Evolutionary conservation across 2,329 filamentous ascomycete genomes (phyloP), one percentile per base, ranked within the genome.

Genomic region (Stachybotrys chartarum): DNA sequence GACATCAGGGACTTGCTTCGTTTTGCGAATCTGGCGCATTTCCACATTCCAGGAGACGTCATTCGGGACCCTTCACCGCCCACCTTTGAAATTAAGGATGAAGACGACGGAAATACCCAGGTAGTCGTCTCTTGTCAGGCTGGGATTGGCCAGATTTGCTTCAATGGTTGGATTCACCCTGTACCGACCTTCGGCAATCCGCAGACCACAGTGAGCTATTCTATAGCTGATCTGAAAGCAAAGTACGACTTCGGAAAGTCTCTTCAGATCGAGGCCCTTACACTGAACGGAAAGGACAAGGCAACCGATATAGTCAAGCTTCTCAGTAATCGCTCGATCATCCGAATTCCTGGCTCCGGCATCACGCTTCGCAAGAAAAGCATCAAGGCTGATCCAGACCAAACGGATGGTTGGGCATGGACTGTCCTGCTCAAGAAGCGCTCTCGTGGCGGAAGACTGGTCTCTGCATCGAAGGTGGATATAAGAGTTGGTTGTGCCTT

Each of bases 1-100:
- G 85, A 88, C 66, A 73, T 87, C 54, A 73, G 87, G 16, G 87
- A 90, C 66, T 77, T 78, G 42, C 73, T 90, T 39, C 82, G 84
- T 30, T 89, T 90, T 70, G 78, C 82, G 54, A 82, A 82, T 60
- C 83, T 89, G 60, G 81, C 84, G 18, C 87, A 85, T 66, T 90
- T 90, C 72, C 76, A 78, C 55, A 74, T 87, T 50, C 85, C 86
- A 0, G 78, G 78, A 18, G 87, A 90, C 60, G 63, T 69, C 4
- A 65, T 74, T 10, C 65, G 46, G 16, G 32, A 11, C 18, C 14
- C 31, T 16, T 12, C 16, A 45, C 68, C 30, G 17, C 7, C 12
- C 35, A 39, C 7, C 35, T 7, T 39, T 7, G 35, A 7, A 39
- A 12, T 7, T 6, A 30, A 51, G 11, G 61, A 57, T 39, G 61